Percentiles rank a stretch among this genome's conserved stretches.
These are phyloP conservation scores for Myriosclerotinia duriaeana DNA, from an alignment of 2,329 filamentous ascomycete species.

Conservation along the genomic window DNA sequence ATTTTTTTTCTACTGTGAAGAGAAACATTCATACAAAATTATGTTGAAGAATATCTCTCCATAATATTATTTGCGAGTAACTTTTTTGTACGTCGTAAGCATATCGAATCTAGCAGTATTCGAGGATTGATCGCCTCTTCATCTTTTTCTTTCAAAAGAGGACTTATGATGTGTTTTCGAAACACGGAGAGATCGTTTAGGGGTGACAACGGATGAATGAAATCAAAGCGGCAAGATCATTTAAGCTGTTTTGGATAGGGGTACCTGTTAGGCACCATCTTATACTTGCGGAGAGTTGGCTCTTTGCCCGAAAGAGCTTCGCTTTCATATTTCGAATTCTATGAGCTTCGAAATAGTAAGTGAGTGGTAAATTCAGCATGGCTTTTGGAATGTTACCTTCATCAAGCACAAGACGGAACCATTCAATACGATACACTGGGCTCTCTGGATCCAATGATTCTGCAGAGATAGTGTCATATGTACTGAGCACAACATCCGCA, in stretches of 20 bases:
- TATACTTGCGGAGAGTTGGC: slow-evolving; percentile 45
- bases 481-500: slow-evolving; percentile 48
- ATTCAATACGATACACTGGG: slow-evolving; percentile 42
- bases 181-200: slow-evolving; percentile 27
- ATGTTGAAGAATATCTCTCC: too few relatives aligned
- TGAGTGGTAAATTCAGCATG: background rate
- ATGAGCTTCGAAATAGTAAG: slow-evolving; percentile 45
- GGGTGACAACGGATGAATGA: slow-evolving; percentile 29
- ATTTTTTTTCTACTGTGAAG: too few relatives aligned
- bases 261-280: slow-evolving; percentile 40
- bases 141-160: slow-evolving; percentile 26
- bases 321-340: slow-evolving; percentile 51
- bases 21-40: too few relatives aligned
- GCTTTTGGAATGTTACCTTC: slow-evolving; percentile 43
- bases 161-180: slow-evolving; percentile 30
- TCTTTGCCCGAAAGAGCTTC: slow-evolving; percentile 46
- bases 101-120: slow-evolving; percentile 43
- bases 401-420: slow-evolving; percentile 47
- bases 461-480: slow-evolving; percentile 47
- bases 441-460: slow-evolving; percentile 39
- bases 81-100: slow-evolving; percentile 46
- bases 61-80: slow-evolving; percentile 34
- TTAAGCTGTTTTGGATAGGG: slow-evolving; percentile 40
- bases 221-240: slow-evolving; percentile 39
- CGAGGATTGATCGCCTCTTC: slow-evolving; percentile 39